These are phyloP conservation scores for Fusarium tuaranense DNA, from an alignment of 2,329 filamentous ascomycete genomes.

Conservation along the genomic window DNA sequence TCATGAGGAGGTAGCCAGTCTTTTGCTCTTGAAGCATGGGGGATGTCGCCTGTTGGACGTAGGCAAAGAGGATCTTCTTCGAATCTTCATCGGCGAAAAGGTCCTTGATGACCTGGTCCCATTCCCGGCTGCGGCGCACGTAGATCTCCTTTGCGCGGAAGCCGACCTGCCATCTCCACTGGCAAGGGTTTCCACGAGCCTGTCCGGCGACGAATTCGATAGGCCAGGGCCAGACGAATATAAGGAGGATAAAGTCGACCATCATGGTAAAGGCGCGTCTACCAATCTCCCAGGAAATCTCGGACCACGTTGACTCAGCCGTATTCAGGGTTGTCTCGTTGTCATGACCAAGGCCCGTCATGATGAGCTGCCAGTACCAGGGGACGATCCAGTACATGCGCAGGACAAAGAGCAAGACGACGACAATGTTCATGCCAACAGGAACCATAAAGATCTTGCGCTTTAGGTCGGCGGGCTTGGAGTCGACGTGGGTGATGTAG, in stretches of 20 bases:
- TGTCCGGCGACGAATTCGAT: constrained; percentile 75
- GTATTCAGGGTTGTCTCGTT: constrained; percentile 76
- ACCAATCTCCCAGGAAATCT: constrained; percentile 67
- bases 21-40: constrained; percentile 76
- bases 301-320: constrained; percentile 64
- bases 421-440: constrained; percentile 77
- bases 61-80: constrained; percentile 69
- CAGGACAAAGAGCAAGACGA: constrained; percentile 73
- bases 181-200: constrained; percentile 69
- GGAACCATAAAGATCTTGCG: constrained; percentile 86
- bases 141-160: constrained; percentile 86
- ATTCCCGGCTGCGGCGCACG: constrained; percentile 80
- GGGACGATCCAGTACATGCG: constrained; percentile 77
- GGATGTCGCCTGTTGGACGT: constrained; percentile 76
- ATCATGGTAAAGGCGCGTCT: constrained; percentile 74
- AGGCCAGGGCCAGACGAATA: constrained; percentile 80
- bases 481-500: constrained; percentile 89
- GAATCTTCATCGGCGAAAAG: constrained; percentile 64
- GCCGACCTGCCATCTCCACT: constrained; percentile 80
- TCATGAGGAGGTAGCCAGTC: constrained; percentile 90
- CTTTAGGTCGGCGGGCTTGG: constrained; percentile 77
- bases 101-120: constrained; percentile 72
- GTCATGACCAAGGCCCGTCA: constrained; percentile 72
- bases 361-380: constrained; percentile 77
- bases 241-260: constrained; percentile 77